Evolutionary conservation across 78 protist genomes (phyloP), one percentile per base, ranked within the genome.

Genomic region (Capsaspora owczarzaki): DNA sequence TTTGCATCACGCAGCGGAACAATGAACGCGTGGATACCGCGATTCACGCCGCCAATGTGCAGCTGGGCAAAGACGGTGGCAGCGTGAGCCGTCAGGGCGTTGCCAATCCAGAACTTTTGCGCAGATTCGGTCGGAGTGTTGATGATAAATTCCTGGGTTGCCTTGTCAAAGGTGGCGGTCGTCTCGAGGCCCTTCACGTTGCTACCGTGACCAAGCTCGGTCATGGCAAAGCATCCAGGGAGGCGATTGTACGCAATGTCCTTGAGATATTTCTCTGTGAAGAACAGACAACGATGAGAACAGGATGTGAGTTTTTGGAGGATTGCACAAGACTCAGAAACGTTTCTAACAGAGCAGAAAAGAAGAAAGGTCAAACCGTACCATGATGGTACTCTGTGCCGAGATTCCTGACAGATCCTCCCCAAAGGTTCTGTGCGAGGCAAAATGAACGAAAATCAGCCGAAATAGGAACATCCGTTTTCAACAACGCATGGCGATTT

Each of bases 141-240:
- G 22, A 89, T 84, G 86, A 89, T 31, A 46, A 89, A 89, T 70
- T 89, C 92, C 47, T 81, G 69, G 1, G 88, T 85, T 0, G 33
- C 37, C 0, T 1, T 20, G 44, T 89, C 86, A 29, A 70, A 84
- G 27, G 40, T 61, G 38, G 87, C 82, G 1, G 79, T 79, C 25
- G 87, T 84, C 22, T 84, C 87, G 23, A 84, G 68, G 23, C 38
- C 66, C 14, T 38, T 76, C 27, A 35, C 33, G 79, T 66, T 79
- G 43, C 84, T 80, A 25, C 44, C 43, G 42, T 40, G 42, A 6
- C 27, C n/a, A 38, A 61, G 23, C 56, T 87, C 93, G 5, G 91
- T 90, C 86, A 90, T 74, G 12, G 89, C 90, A 46, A 86, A 90
- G 27, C 93, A 89, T 33, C 93, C 93, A 6, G 84, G 81, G 14